phyloP scores from a whole-genome alignment of 257 asterid genomes.

The Przewalskia tangutica region DNA sequence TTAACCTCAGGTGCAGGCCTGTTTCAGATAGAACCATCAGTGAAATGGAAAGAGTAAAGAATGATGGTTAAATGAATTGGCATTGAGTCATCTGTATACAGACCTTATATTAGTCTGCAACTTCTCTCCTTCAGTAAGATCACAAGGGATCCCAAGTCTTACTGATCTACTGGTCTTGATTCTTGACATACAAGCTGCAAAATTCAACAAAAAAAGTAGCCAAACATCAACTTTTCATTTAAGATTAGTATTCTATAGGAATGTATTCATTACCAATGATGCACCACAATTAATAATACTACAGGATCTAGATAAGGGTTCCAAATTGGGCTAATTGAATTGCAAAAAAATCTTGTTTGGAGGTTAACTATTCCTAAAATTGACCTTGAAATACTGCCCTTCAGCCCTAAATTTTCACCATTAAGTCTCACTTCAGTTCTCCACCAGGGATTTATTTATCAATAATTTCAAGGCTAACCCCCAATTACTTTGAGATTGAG shows the following conservation, averaged over 20 bases:
- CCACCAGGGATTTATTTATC: not conserved
- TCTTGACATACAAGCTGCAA: slow-evolving; percentile 77
- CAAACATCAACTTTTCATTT: not conserved
- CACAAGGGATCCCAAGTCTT: slow-evolving; percentile 49
- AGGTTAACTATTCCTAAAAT: not conserved
- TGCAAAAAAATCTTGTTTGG: not conserved
- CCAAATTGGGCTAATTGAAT: not conserved
- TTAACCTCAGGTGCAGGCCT: not conserved
- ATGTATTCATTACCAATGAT: not conserved
- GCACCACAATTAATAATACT: not conserved
- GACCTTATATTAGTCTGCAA: slow-evolving; percentile 11
- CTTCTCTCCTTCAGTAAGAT: slow-evolving; percentile 48
- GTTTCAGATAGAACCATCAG: not conserved
- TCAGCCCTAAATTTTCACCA: not conserved
- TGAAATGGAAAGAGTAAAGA: not conserved
- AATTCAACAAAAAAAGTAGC: not conserved
- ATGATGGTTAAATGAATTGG: not conserved
- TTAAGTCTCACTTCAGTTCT: not conserved
- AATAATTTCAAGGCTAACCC: not conserved
- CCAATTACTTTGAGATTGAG: not conserved
- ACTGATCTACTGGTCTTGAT: slow-evolving; percentile 54
- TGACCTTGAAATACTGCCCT: not conserved
- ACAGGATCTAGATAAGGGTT: not conserved
- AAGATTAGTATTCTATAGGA: not conserved
- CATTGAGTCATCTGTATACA: not conserved